These are phyloP conservation scores for Suillus sp. DNA, from an alignment of 768 basidiomycete species.

Conservation along the genomic window DNA sequence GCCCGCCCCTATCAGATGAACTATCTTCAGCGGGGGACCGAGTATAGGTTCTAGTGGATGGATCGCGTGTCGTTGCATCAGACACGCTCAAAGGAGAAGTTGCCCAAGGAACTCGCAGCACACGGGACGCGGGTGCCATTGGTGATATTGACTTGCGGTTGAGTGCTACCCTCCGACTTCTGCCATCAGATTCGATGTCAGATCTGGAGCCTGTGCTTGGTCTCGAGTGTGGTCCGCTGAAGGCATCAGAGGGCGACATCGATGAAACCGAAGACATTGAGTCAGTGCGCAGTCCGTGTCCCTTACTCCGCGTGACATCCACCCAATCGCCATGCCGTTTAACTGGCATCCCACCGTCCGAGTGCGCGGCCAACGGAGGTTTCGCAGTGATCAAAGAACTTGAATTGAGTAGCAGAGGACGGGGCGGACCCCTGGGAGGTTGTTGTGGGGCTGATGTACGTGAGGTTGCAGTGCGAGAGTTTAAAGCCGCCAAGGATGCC, in stretches of 20 bases:
- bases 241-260: conserved; percentile 55
- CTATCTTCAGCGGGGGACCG: conserved; percentile 26
- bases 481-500: conserved; percentile 46
- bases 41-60: conserved; percentile 24
- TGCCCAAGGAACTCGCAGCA: conserved; percentile 37
- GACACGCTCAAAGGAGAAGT: conserved; percentile 46
- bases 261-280: conserved; percentile 71
- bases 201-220: conserved; percentile 37
- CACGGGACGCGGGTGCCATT: conserved; percentile 59
- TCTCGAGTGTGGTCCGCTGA: conserved; percentile 37
- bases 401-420: conserved; percentile 66
- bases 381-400: conserved; percentile 44
- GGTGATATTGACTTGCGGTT: conserved; percentile 73
- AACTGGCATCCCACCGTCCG: conserved; percentile 39
- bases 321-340: conserved; percentile 46
- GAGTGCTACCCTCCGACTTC: conserved; percentile 61
- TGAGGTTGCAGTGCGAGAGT: conserved; percentile 30
- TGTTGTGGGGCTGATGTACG: conserved; percentile 35
- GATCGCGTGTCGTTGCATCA: conserved; percentile 37
- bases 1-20: conserved; percentile 33
- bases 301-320: conserved; percentile 46
- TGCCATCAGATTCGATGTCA: conserved; percentile 60
- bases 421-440: conserved; percentile 55
- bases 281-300: conserved; percentile 45
- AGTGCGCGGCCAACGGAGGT: conserved; percentile 29